Evolutionary conservation across 768 basidiomycete genomes (phyloP).

Genomic region (Termitomyces sp.): DNA sequence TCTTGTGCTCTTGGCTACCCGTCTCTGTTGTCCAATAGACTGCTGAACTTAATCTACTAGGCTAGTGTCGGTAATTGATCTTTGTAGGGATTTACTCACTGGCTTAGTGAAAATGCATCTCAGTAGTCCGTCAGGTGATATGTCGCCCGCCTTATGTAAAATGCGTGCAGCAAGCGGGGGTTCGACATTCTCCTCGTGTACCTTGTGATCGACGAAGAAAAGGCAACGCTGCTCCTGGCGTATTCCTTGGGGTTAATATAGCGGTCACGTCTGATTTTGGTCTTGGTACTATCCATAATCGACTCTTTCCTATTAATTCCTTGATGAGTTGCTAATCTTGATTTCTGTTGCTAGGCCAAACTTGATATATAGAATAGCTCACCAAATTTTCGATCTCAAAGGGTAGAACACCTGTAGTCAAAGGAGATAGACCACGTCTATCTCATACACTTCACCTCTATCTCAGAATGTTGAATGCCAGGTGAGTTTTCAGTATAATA

Average conservation of each 20-base stretch:
- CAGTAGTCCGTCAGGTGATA: not conserved
- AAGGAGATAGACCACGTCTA: not conserved
- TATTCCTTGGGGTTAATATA: not conserved
- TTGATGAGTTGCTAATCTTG: too few species aligned
- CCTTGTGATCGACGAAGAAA: not conserved
- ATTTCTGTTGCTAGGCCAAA: too few species aligned
- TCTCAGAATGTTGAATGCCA: not conserved
- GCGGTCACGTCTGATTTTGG: not conserved
- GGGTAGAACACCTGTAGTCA: not conserved
- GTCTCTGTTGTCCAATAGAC: too few species aligned
- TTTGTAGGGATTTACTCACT: too few species aligned
- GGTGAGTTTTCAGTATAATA: not conserved
- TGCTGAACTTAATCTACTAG: too few species aligned
- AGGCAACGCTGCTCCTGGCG: not conserved
- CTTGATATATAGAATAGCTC: not conserved
- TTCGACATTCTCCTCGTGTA: not conserved
- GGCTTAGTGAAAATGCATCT: too few species aligned
- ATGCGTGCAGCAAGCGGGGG: not conserved
- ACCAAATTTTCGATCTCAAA: not conserved
- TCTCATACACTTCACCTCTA: not conserved
- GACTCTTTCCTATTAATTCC: too few species aligned
- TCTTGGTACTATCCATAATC: not conserved
- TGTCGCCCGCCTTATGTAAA: not conserved
- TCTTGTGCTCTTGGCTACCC: too few species aligned
- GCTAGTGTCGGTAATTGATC: too few species aligned